Percentiles rank a stretch among this genome's conserved stretches.
Conservation (phyloP, 2,329 filamentous ascomycete species). For the Aspergillus melleus region DNA sequence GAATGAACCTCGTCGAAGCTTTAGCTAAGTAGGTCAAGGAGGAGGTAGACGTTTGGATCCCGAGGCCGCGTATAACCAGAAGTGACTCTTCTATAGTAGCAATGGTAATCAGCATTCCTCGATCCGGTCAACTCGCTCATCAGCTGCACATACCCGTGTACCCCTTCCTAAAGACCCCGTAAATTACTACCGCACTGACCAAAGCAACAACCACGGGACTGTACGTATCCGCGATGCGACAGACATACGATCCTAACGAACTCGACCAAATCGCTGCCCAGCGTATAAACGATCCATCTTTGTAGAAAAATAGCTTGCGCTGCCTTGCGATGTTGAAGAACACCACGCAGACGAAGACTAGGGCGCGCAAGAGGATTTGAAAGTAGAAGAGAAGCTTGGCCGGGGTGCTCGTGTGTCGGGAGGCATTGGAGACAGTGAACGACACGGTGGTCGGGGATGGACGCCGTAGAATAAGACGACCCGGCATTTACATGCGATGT, state of each 20-base stretch:
- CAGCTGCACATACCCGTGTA: constrained; percentile 50
- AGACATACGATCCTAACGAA: constrained; percentile 31
- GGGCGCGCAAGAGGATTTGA: constrained; percentile 46
- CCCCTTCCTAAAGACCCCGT: constrained; percentile 47
- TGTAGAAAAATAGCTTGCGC: constrained; percentile 28
- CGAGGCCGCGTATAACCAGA: constrained; percentile 82
- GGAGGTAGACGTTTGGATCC: constrained; percentile 81
- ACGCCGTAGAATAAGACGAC: constrained; percentile 44
- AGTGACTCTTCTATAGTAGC: constrained; percentile 72
- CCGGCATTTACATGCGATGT: constrained; percentile 54
- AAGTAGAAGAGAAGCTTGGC: constrained; percentile 47
- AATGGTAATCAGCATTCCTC: constrained; percentile 22
- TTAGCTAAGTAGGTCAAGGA: constrained; percentile 66
- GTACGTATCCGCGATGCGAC: constrained; percentile 38
- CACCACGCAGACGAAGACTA: constrained; percentile 45
- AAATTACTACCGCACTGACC: constrained; percentile 42
- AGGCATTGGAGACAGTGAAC: constrained; percentile 85
- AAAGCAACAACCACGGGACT: constrained; percentile 45
- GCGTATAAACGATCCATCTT: constrained; percentile 26
- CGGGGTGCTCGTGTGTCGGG: constrained; percentile 49
- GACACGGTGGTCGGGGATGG: constrained; percentile 87
- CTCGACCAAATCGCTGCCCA: constrained; percentile 37
- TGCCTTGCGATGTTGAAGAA: constrained; percentile 37
- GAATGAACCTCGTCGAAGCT: constrained; percentile 73
- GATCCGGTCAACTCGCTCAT: constrained; percentile 15